phyloP scores from a whole-genome alignment of 495 filamentous ascomycete genomes.

The Xylaria telfairii region DNA sequence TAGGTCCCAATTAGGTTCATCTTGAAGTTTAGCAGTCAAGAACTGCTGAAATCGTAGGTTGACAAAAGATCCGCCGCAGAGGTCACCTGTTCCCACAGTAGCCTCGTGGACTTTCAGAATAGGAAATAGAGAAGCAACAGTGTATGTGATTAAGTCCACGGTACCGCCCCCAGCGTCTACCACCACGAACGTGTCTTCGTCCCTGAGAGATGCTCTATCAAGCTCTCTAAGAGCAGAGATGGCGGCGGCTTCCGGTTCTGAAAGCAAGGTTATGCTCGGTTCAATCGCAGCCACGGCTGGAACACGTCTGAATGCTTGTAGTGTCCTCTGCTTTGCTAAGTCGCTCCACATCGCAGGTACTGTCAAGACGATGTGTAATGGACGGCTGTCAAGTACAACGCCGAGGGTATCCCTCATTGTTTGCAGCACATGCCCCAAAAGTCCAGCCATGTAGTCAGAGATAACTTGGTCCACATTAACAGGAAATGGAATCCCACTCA shows the following conservation, averaged over 20 bases:
- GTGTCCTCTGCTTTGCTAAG: constrained; percentile 54
- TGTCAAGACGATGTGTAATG: constrained; percentile 54
- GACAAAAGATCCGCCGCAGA: constrained; percentile 65
- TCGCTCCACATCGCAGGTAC: constrained; percentile 64
- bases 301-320: constrained; percentile 52
- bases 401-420: constrained; percentile 47
- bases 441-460: constrained; percentile 51
- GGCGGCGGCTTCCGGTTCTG: constrained; percentile 5
- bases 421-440: constrained; percentile 51
- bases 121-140: constrained; percentile 56
- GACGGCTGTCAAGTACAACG: constrained; percentile 31
- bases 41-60: constrained; percentile 55
- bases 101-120: constrained; percentile 56
- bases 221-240: constrained; percentile 11
- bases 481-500: not conserved
- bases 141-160: constrained; percentile 59
- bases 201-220: constrained; percentile 20
- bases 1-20: constrained; percentile 11
- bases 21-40: constrained; percentile 45
- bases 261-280: not conserved
- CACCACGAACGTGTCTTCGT: constrained; percentile 50
- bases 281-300: constrained; percentile 55
- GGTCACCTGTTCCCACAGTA: constrained; percentile 55
- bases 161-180: constrained; percentile 68
- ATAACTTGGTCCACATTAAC: constrained; percentile 41